phyloP scores from a whole-genome alignment of 805 yeast species.

The Starmera amethionina region DNA sequence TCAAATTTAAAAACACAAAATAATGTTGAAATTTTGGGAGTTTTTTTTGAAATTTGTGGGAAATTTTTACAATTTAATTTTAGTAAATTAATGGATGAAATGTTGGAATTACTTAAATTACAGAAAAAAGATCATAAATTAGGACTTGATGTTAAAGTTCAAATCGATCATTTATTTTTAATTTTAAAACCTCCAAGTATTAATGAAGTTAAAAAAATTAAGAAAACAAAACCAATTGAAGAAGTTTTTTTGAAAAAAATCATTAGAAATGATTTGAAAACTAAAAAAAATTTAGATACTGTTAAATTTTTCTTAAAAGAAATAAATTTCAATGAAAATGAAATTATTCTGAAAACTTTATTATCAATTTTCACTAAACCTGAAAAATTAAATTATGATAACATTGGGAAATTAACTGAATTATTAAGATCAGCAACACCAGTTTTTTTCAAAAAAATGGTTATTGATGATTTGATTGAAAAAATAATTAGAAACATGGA shows the following conservation, averaged over 20 bases:
- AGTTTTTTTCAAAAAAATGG: constrained; percentile 30
- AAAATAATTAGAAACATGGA: constrained; percentile 59
- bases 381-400: constrained; percentile 49
- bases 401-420: constrained; percentile 38
- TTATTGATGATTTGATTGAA: constrained; percentile 59
- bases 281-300: constrained; percentile 21
- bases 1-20: constrained; percentile 39
- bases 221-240: constrained; percentile 27
- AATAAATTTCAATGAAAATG: constrained; percentile 35
- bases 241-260: constrained; percentile 40
- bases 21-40: constrained; percentile 58
- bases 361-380: constrained; percentile 44
- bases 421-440: constrained; percentile 31
- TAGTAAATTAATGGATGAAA: constrained; percentile 46
- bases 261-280: constrained; percentile 39
- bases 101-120: constrained; percentile 46
- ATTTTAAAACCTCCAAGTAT: constrained; percentile 46
- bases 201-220: constrained; percentile 19
- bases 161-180: constrained; percentile 46
- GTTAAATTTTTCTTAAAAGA: constrained; percentile 29
- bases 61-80: constrained; percentile 52
- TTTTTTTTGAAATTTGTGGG: constrained; percentile 71
- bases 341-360: constrained; percentile 23
- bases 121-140: constrained; percentile 40
- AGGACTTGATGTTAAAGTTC: constrained; percentile 43